These are phyloP conservation scores for Parmelia sp. DNA, from an alignment of 495 filamentous ascomycete genomes.

Conservation along the genomic window DNA sequence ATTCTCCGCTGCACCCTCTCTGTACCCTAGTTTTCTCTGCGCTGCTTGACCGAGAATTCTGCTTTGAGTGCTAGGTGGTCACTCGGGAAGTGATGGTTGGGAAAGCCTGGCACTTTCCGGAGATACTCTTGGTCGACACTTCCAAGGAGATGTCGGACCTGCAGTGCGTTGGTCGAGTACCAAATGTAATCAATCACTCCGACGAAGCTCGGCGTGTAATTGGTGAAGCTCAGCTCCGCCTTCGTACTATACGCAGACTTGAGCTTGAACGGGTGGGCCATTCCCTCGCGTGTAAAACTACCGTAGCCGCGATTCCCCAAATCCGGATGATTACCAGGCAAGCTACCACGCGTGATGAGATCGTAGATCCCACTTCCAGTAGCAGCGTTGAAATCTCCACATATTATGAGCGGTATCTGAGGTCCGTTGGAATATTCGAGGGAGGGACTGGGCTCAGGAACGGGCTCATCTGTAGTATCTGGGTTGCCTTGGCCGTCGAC, in stretches of 20 bases:
- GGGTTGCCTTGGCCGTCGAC: slow-evolving; percentile 46
- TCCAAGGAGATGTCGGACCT: slow-evolving; percentile 80
- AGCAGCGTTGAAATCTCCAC: slow-evolving; percentile 92
- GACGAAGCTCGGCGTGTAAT: slow-evolving; percentile 87
- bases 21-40: slow-evolving; percentile 73
- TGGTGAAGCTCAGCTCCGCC: slow-evolving; percentile 86
- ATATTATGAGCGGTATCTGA: slow-evolving; percentile 85
- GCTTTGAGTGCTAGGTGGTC: slow-evolving; percentile 91
- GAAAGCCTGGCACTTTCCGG: slow-evolving; percentile 85
- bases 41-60: slow-evolving; percentile 82
- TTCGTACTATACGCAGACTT: slow-evolving; percentile 76
- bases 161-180: slow-evolving; percentile 87
- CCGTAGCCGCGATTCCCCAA: slow-evolving; percentile 71
- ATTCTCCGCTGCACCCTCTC: slow-evolving; percentile 51
- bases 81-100: slow-evolving; percentile 94
- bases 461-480: slow-evolving; percentile 42
- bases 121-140: slow-evolving; percentile 89
- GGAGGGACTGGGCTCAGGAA: slow-evolving; percentile 54
- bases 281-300: slow-evolving; percentile 83
- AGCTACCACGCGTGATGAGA: slow-evolving; percentile 66
- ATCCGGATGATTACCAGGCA: slow-evolving; percentile 69
- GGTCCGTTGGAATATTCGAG: slow-evolving; percentile 74
- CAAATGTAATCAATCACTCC: slow-evolving; percentile 95
- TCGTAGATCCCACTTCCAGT: slow-evolving; percentile 82
- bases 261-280: slow-evolving; percentile 88